Base-by-base conservation (phyloP, 2,329 filamentous ascomycete genomes). In the Diaporthe capsici region DNA sequence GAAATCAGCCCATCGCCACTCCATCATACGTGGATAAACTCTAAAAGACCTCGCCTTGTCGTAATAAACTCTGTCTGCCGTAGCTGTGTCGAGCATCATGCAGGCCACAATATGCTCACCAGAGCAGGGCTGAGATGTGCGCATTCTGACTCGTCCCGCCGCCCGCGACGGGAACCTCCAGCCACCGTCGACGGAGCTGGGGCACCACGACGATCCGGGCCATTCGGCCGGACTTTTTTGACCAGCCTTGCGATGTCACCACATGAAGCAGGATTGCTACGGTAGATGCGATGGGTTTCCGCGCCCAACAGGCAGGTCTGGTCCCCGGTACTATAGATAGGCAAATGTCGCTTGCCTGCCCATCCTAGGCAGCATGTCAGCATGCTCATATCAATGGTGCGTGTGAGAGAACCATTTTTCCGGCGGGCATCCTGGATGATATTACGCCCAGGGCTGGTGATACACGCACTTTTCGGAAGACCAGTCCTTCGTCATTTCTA, bases 141-240 rank as follows among this genome's bases (percentile, higher is more conserved):
- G 65, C 49, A n/a, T 53, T 53, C 31, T 68, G 47, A 68, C 65
- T 53, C 65, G 47, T 49, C 65, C 31, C 28, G 42, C 20, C 61
- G 20, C 61, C 25, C 47, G 47, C 22, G 47, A 37, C 63, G 31
- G 44, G 31, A 12, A 49, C 63, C 28, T 68, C 63, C 13, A 53
- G 44, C 39, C 44, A 47, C 28, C 63, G 44, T 51, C 28, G 31
- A 51, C 25, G 25, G 17, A 31, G 28, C 20, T 31, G 44, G 44
- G 63, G 20, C 63, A 34, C 12, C 63, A 68, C 4, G 63, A 68
- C 65, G 65, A 68, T 68, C 65, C 65, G 65, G 65, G 47, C 65
- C 47, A 68, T 28, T 28, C 65, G 22, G 65, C 47, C 65, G 65
- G 44, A 39, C 65, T 34, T 37, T 68, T 15, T 39, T 22, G 60